phyloP scores from a whole-genome alignment of 345 rosid species.

The Acer yangbiense region DNA sequence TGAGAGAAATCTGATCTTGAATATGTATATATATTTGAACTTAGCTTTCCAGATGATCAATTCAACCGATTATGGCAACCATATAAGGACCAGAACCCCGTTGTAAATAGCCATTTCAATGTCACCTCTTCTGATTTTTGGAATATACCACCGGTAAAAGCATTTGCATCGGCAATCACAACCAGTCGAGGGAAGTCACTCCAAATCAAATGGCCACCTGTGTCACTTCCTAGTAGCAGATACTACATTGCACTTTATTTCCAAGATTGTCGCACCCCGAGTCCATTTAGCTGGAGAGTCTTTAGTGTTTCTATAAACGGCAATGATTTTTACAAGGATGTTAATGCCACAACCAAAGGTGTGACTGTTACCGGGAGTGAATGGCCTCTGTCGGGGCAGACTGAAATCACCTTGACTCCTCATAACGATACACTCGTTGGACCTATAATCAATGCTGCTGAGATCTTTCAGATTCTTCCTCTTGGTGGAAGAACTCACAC shows the following conservation, averaged over 20 bases:
- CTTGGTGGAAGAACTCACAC: constrained; percentile 60
- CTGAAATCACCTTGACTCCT: constrained; percentile 59
- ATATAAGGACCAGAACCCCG: constrained; percentile 47
- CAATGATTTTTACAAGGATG: constrained; percentile 44
- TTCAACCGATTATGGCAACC: constrained; percentile 78
- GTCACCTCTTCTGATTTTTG: constrained; percentile 60
- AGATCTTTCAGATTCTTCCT: constrained; percentile 73
- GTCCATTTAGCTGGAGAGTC: constrained; percentile 73
- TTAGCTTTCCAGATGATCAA: constrained; percentile 75
- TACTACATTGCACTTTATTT: constrained; percentile 82
- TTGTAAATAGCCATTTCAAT: constrained; percentile 38
- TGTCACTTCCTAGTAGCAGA: constrained; percentile 54
- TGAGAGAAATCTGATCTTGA: constrained; percentile 19
- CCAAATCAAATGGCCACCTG: constrained; percentile 58
- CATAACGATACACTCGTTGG: constrained; percentile 46
- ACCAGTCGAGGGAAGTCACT: constrained; percentile 57
- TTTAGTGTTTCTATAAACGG: constrained; percentile 74
- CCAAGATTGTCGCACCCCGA: constrained; percentile 63
- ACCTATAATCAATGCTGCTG: constrained; percentile 79
- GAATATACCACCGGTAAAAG: constrained; percentile 66
- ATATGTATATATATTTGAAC: constrained; percentile 30
- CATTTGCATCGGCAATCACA: constrained; percentile 57
- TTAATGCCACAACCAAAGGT: constrained; percentile 69
- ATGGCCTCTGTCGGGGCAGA: constrained; percentile 82
- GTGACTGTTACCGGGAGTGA: constrained; percentile 57